Percentiles rank a stretch among this genome's conserved stretches.
phyloP scores from a whole-genome alignment of 768 basidiomycete species.

The Lactifluus subvellereus region DNA sequence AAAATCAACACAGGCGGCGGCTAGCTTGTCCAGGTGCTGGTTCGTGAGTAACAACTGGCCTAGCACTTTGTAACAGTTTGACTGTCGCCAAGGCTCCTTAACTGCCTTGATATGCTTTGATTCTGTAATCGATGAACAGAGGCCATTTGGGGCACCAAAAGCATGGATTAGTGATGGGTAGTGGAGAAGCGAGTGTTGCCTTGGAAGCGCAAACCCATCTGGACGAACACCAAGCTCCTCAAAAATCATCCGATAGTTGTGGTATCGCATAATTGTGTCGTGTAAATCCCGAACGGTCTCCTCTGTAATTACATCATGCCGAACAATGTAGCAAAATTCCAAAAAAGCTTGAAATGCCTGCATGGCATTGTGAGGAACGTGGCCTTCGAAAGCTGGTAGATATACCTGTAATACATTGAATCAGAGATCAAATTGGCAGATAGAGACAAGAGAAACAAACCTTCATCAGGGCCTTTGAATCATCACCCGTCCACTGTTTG shows the following conservation, averaged over 20 bases:
- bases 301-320: too few relatives aligned
- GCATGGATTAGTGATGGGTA: not conserved
- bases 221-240: not conserved
- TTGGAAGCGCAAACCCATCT: not conserved
- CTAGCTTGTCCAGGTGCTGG: too few relatives aligned
- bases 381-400: not conserved
- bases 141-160: not conserved
- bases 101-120: too few relatives aligned
- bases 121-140: too few relatives aligned
- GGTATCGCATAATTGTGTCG: too few relatives aligned
- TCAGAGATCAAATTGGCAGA: too few relatives aligned
- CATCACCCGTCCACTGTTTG: not conserved
- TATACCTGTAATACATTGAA: not conserved
- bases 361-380: not conserved
- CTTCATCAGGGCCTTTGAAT: not conserved
- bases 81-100: not conserved
- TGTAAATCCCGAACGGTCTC: too few relatives aligned
- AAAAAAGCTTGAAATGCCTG: not conserved
- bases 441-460: not conserved
- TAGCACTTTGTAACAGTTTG: not conserved
- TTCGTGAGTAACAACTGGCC: not conserved
- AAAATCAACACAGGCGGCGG: too few relatives aligned
- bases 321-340: not conserved
- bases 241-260: not conserved
- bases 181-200: not conserved